Evolutionary conservation across 2,329 filamentous ascomycete genomes (phyloP), one percentile per base, ranked within the genome.

Genomic region (Metarhizium brunneum): DNA sequence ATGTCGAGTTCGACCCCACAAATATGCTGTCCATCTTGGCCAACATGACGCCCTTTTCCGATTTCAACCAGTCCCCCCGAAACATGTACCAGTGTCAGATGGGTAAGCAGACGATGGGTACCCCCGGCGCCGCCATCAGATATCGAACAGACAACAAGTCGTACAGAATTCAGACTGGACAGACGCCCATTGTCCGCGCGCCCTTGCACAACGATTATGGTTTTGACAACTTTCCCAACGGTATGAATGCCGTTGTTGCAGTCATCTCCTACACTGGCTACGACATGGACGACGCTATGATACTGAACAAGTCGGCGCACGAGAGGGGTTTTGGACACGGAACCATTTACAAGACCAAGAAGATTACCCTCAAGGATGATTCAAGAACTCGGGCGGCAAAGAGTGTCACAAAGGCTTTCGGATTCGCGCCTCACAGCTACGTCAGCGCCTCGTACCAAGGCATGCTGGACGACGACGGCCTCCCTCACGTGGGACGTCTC

Each of bases 281-380:
- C 74, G 94, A 99, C 79, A 99, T 99, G 94, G 94, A 99, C 79
- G 94, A 99, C 74, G 94, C 94, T 69, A 97, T 97, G 92, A 97
- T 99, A 68, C 79, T 99, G 68, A 97, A 97, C 78, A 97, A 97
- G 71, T 96, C 91, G 20, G 86, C 92, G 2, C 90, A 96, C 71
- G 94, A 99, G 72, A 85, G 94, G 63, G 94, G 94, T 14, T 97
- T 99, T 66, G 92, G 91, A 42, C 85, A 97, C 66, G 94, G 94
- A 55, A 95, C 92, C 5, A 91, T 99, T 64, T 99, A 96, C 80
- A 99, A 99, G 77, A 95, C 91, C 8, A 96, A 97, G 74, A 88
- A 95, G 66, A 85, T 94, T 66, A 84, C 88, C 40, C 80, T 97
- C 18, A 88, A 90, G 63, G 90, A 96, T 53, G 88, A 92, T 59